Evolutionary conservation across 352 stramenopile species (phyloP).

Genomic region (Aphanomyces invadans): DNA sequence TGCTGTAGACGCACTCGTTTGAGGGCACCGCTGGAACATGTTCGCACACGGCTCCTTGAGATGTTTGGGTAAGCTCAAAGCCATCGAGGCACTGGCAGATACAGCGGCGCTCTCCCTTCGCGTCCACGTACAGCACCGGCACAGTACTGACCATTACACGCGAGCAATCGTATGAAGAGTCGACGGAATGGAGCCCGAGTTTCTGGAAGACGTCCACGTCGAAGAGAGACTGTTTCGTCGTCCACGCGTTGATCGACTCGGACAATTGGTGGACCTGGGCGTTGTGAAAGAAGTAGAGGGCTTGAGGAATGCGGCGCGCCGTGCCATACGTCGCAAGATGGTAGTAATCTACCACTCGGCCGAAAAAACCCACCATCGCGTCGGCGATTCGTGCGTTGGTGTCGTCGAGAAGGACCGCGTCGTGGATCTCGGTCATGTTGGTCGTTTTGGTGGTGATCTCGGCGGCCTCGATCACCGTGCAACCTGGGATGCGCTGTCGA

Average conservation of each 20-base stretch:
- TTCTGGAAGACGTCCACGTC: not conserved
- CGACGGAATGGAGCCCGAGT: not conserved
- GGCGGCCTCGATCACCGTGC: not conserved
- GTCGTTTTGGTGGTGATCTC: not conserved
- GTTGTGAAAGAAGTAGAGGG: not conserved
- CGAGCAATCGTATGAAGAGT: slow-evolving; percentile 7
- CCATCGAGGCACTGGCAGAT: not conserved
- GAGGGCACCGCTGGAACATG: not conserved
- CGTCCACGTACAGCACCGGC: not conserved
- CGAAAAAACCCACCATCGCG: not conserved
- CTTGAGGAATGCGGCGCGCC: not conserved
- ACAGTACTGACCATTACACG: not conserved
- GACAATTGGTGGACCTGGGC: not conserved
- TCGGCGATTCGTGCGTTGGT: not conserved
- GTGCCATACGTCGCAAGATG: not conserved
- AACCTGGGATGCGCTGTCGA: not conserved
- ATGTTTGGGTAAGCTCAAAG: not conserved
- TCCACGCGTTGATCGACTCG: not conserved
- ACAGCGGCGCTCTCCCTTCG: not conserved
- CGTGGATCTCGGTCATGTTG: not conserved
- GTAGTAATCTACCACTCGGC: not conserved
- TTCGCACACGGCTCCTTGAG: not conserved
- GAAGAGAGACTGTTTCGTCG: not conserved
- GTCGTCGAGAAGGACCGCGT: not conserved
- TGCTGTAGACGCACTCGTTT: not conserved